Base-by-base conservation (phyloP, 192 early-diverging fungal species). In the Umbelopsis vinacea region DNA sequence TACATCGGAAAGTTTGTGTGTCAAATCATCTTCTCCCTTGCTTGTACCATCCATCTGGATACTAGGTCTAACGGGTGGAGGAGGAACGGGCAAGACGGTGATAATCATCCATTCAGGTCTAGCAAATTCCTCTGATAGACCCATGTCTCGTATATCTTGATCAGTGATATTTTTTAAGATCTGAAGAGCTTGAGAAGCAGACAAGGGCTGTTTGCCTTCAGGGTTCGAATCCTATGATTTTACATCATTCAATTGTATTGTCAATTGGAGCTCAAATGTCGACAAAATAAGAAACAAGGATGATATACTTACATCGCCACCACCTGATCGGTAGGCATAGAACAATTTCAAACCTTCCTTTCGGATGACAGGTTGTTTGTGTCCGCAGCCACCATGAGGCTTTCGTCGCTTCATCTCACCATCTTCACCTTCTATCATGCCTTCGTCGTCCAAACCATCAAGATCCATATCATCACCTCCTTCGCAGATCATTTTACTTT, bases 21-120 rank as follows among this genome's bases (percentile, higher is more conserved):
- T 99, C 78, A 99, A 87, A 89, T 99, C 97, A 81, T 99, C 98
- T 87, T 99, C 94, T 71, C 92, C 89, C 55, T 87, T 84, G 70
- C 90, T 88, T 3, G 89, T 88, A 52, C 95, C 96, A 66, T 97
- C 95, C 91, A 96, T 93, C 73, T 91, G 89, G 77, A 98, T 94
- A 75, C 95, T 95, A 21, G 98, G 98, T 50, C 98, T 94, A 29
- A 99, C 98, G 7, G 96, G 86, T 83, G 95, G 94, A 1, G 98
- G 98, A 46, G 98, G 95, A 9, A 98, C 96, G 19, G 97, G 94
- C 71, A 99, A 85, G 19, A 95, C 91, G 7, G 95, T 93, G 67
- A 97, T 86, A 66, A 98, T 86, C 95, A 99, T 97, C 97, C 97
- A 99, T 80, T 98, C 97, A 11, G 97, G 97, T 17, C 96, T 88